A percentile compares a stretch with the other conserved stretches of the same genome.
These are phyloP conservation scores for Macrophomina pseudophaseolina DNA, from an alignment of 2,329 filamentous ascomycete genomes.

Conservation along the genomic window DNA sequence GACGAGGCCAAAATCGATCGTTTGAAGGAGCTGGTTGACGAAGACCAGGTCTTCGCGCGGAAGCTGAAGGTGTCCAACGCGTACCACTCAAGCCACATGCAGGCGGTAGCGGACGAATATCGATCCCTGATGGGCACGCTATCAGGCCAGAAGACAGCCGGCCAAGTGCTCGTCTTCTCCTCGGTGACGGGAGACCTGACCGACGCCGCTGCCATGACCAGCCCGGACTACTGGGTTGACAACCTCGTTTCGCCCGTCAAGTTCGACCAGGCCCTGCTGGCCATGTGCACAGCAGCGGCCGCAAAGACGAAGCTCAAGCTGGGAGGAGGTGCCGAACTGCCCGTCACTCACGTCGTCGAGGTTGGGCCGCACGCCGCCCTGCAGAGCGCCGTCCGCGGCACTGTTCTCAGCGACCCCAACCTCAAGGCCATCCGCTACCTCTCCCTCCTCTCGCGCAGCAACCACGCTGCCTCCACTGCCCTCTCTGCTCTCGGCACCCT, in stretches of 20 bases:
- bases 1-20: constrained; percentile 44
- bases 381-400: neutral
- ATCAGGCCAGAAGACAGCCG: neutral
- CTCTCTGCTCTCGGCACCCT: neutral
- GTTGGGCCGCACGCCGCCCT: constrained; percentile 40
- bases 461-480: neutral
- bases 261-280: constrained; percentile 36
- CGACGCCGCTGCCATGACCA: neutral
- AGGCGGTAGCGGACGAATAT: constrained; percentile 38
- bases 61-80: constrained; percentile 49
- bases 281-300: constrained; percentile 21
- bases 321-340: constrained; percentile 42
- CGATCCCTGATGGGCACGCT: neutral
- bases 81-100: constrained; percentile 54
- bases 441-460: neutral
- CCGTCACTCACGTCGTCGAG: constrained; percentile 29
- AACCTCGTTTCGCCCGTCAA: constrained; percentile 46
- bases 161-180: constrained; percentile 1
- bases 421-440: constrained; percentile 14
- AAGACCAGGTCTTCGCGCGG: constrained; percentile 45
- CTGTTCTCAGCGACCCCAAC: neutral
- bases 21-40: constrained; percentile 37
- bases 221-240: constrained; percentile 41
- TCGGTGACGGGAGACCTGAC: neutral
- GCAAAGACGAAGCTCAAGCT: constrained; percentile 48